Evolutionary conservation across 371 early-diverging fungal species (phyloP).

Genomic region (Cokeromyces recurvatus): DNA sequence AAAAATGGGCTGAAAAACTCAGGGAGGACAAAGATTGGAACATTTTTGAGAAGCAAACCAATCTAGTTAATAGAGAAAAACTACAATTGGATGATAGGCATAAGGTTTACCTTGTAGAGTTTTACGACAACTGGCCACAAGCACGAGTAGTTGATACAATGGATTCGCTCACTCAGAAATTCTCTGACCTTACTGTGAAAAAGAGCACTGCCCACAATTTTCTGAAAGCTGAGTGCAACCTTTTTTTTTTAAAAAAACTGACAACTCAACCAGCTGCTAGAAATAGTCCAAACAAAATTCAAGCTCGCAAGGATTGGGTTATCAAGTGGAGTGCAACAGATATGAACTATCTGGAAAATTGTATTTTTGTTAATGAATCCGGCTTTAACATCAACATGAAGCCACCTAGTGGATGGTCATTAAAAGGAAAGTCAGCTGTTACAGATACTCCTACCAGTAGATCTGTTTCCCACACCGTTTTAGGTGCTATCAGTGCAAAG

Average conservation of each 20-base stretch:
- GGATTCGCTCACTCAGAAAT: slow-evolving; percentile 4
- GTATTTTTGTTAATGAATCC: background rate
- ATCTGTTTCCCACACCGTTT: slow-evolving; percentile 4
- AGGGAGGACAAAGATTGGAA: slow-evolving; percentile 8
- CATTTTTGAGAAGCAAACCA: slow-evolving; percentile 11
- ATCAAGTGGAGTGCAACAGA: slow-evolving; percentile 4
- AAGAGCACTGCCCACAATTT: slow-evolving; percentile 3
- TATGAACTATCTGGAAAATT: slow-evolving; percentile 11
- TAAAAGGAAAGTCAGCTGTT: background rate
- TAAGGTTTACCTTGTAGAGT: slow-evolving; percentile 3
- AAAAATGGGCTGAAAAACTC: slow-evolving; percentile 10
- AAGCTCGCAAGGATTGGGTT: slow-evolving; percentile 1
- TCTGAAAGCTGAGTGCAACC: slow-evolving; percentile 9
- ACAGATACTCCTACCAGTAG: slow-evolving; percentile 2
- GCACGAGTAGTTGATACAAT: slow-evolving; percentile 6
- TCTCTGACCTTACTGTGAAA: slow-evolving; percentile 1
- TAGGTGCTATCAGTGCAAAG: slow-evolving; percentile 7
- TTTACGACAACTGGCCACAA: slow-evolving; percentile 4
- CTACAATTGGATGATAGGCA: slow-evolving; percentile 5
- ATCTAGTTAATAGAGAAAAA: slow-evolving; percentile 4
- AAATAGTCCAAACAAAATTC: slow-evolving; percentile 9
- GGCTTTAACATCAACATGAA: background rate
- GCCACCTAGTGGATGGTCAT: background rate
- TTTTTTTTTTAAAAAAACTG: slow-evolving; percentile 11
- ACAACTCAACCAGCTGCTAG: slow-evolving; percentile 4